Evolutionary conservation across 345 rosid genomes (phyloP).

Genomic region (Salix dunnii): DNA sequence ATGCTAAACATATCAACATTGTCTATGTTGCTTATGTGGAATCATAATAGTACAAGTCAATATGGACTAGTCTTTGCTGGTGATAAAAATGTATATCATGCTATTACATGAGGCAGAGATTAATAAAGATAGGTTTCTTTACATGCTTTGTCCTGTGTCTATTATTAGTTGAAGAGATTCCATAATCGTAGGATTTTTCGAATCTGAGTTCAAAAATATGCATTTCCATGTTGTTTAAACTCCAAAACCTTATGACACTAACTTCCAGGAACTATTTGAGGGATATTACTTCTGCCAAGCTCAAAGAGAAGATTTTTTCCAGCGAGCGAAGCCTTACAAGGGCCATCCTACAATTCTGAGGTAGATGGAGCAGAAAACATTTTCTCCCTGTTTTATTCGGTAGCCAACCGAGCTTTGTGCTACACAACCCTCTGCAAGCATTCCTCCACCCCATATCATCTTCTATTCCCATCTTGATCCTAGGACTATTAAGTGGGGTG

Average conservation of each 20-base stretch:
- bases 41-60: neutral
- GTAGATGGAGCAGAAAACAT: slow-evolving; percentile 26
- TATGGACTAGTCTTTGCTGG: no score
- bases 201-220: neutral
- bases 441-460: no score
- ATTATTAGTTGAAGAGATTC: no score
- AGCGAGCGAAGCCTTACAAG: slow-evolving; percentile 77
- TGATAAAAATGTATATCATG: no score
- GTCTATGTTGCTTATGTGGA: neutral
- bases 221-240: neutral
- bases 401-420: no score
- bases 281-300: slow-evolving; percentile 98
- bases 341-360: slow-evolving; percentile 74
- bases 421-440: no score
- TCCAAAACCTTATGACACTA: slow-evolving; percentile 3
- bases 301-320: slow-evolving; percentile 78
- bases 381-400: neutral
- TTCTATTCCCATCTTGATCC: no score
- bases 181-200: no score
- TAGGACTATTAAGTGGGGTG: no score
- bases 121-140: neutral
- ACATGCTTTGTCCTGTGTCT: neutral
- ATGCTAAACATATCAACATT: neutral
- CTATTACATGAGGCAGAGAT: no score
- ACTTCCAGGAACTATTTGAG: slow-evolving; percentile 83